Evolutionary conservation across 2,329 filamentous ascomycete genomes (phyloP).

Genomic region (Mycosphaerella sp.): DNA sequence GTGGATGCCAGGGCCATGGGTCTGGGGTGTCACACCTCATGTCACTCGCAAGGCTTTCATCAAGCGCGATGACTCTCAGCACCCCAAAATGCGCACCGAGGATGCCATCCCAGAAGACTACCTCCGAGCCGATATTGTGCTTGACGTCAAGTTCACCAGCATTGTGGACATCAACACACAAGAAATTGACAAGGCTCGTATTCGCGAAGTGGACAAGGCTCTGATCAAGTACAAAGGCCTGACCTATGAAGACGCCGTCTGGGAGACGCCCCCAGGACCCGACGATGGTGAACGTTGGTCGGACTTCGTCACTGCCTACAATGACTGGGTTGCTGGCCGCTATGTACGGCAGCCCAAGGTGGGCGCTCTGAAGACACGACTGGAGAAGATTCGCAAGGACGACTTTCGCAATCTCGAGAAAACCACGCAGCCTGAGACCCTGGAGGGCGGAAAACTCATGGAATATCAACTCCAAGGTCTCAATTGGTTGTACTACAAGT

Average conservation of each 20-base stretch:
- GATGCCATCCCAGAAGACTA: slow-evolving; percentile 86
- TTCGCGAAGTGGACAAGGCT: slow-evolving; percentile 65
- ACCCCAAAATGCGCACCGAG: slow-evolving; percentile 62
- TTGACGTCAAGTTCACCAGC: slow-evolving; percentile 66
- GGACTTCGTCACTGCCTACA: slow-evolving; percentile 76
- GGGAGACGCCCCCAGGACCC: slow-evolving; percentile 69
- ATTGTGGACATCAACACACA: slow-evolving; percentile 54
- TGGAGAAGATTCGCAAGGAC: slow-evolving; percentile 60
- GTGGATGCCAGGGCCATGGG: slow-evolving; percentile 89
- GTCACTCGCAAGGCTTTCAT: slow-evolving; percentile 68
- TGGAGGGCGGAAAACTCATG: slow-evolving; percentile 80
- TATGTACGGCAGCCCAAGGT: slow-evolving; percentile 59
- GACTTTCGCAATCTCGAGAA: slow-evolving; percentile 64
- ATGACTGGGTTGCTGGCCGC: slow-evolving; percentile 74
- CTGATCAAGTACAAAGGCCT: slow-evolving; percentile 91
- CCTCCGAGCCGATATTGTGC: slow-evolving; percentile 79
- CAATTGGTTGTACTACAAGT: slow-evolving; percentile 93
- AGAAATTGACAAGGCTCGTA: slow-evolving; percentile 63
- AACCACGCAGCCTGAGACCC: slow-evolving; percentile 62
- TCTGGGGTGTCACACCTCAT: slow-evolving; percentile 61
- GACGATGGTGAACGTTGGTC: slow-evolving; percentile 64
- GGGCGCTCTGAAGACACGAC: slow-evolving; percentile 56
- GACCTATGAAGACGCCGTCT: slow-evolving; percentile 82
- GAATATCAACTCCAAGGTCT: slow-evolving; percentile 86
- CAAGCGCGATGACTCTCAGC: slow-evolving; percentile 57